Evolutionary conservation across 768 basidiomycete genomes (phyloP).

Genomic region (Suillus cothurnatus): DNA sequence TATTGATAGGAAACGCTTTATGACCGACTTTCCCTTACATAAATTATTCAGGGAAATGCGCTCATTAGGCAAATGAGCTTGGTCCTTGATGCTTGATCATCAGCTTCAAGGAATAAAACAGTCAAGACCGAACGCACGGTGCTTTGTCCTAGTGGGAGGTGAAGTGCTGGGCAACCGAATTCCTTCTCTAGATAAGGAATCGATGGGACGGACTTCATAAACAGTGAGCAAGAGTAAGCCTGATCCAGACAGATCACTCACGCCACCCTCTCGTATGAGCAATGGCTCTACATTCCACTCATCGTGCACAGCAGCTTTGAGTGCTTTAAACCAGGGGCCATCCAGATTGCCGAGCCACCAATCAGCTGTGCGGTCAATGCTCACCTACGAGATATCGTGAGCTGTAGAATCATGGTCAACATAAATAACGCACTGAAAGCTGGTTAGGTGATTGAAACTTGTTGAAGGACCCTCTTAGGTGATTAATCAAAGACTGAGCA

Average conservation of each 20-base stretch:
- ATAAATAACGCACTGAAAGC: conserved; percentile 52
- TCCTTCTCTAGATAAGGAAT: conserved; percentile 93
- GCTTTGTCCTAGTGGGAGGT: conserved; percentile 94
- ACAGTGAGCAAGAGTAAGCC: conserved; percentile 1
- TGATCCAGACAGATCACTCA: conserved; percentile 39
- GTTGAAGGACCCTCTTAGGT: conserved; percentile 62
- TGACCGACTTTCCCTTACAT: conserved; percentile 70
- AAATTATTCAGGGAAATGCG: conserved; percentile 86
- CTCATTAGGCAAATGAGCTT: conserved; percentile 93
- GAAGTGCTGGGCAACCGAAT: conserved; percentile 86
- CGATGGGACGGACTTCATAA: conserved; percentile 82
- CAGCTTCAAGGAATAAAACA: conserved; percentile 3
- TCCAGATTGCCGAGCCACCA: conserved; percentile 96
- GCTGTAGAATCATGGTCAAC: neutral
- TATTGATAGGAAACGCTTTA: conserved; percentile 69
- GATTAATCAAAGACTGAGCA: conserved; percentile 56
- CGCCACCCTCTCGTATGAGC: conserved; percentile 92
- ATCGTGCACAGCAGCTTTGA: conserved; percentile 79
- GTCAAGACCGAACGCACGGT: conserved; percentile 51
- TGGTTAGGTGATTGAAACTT: conserved; percentile 66
- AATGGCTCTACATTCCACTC: conserved; percentile 89
- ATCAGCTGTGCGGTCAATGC: conserved; percentile 81
- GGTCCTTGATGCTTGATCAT: conserved; percentile 54
- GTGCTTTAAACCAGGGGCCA: conserved; percentile 81
- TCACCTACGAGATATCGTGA: conserved; percentile 49